Percentiles rank a stretch among this genome's conserved stretches.
These are phyloP conservation scores for Corymbia citriodora DNA, from an alignment of 441 rosid genomes.

Conservation along the genomic window DNA sequence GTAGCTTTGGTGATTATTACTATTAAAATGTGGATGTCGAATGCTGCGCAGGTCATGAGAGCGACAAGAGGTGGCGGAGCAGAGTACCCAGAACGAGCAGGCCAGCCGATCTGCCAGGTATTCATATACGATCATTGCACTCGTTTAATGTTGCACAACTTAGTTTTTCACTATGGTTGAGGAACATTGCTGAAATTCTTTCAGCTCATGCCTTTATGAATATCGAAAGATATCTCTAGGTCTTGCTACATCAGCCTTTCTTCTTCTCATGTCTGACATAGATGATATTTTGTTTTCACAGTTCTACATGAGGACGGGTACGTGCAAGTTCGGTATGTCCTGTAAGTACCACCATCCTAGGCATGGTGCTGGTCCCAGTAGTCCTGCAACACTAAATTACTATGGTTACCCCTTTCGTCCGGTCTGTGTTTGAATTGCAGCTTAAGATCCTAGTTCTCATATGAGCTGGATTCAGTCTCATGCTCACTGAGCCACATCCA, in stretches of 20 bases:
- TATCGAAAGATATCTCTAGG: not conserved
- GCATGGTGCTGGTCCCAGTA: slow-evolving; percentile 53
- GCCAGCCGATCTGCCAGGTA: slow-evolving; percentile 94
- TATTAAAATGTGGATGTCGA: slow-evolving; percentile 9
- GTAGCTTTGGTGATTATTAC: slow-evolving; percentile 7
- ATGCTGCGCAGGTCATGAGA: slow-evolving; percentile 47
- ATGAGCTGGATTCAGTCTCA: not conserved
- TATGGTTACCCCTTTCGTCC: slow-evolving; percentile 82
- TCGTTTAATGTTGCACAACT: not conserved
- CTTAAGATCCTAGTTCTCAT: not conserved
- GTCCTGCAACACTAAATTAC: slow-evolving; percentile 56
- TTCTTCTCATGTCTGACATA: not conserved
- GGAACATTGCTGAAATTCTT: not conserved
- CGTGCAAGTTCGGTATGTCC: slow-evolving; percentile 83
- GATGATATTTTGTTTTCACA: slow-evolving; percentile 17
- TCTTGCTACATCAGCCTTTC: not conserved
- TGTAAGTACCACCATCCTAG: slow-evolving; percentile 96
- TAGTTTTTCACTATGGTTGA: not conserved
- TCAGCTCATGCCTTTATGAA: not conserved
- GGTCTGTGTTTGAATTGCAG: slow-evolving; percentile 45
- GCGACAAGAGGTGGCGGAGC: slow-evolving; percentile 51
- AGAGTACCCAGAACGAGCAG: slow-evolving; percentile 70
- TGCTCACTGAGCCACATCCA: not conserved
- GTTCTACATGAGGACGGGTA: slow-evolving; percentile 86
- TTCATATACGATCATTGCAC: not conserved